Percentiles rank a stretch among this genome's conserved stretches.
phyloP scores from a whole-genome alignment of 2,329 filamentous ascomycete genomes.

The Beauveria sp. region DNA sequence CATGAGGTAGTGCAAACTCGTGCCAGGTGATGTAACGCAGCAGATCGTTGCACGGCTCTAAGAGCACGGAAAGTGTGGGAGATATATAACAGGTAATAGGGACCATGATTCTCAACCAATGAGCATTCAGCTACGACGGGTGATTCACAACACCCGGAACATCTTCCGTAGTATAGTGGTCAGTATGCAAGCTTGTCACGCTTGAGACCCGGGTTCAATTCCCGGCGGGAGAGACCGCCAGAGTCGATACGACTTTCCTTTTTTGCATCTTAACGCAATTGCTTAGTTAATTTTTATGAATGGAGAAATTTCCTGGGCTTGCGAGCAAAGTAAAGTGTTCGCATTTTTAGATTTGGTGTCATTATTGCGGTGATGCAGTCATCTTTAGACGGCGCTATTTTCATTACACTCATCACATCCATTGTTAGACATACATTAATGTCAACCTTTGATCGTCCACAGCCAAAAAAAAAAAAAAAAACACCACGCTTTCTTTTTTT shows the following conservation, averaged over 20 bases:
- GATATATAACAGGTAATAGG: not conserved
- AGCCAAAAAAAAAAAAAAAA: not conserved
- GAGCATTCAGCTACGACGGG: conserved; percentile 10
- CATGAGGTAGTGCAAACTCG: not conserved
- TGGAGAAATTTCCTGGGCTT: no score
- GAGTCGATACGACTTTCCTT: conserved; percentile 4
- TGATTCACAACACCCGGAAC: conserved; percentile 2
- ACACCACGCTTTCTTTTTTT: not conserved
- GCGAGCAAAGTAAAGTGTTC: no score
- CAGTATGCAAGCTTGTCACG: conserved; percentile 6
- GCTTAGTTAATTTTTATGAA: not conserved
- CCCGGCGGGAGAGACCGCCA: conserved; percentile 9
- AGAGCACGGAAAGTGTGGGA: no score
- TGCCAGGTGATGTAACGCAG: no score
- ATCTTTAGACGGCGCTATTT: no score
- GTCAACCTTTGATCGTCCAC: no score
- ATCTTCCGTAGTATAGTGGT: conserved; percentile 7
- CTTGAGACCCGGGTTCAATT: conserved; percentile 6
- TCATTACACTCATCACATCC: not conserved
- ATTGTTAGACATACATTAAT: not conserved
- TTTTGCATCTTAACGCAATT: not conserved
- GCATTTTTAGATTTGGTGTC: no score
- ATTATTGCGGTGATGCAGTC: no score
- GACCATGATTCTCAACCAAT: not conserved
- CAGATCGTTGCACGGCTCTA: no score